phyloP scores from a whole-genome alignment of 2,329 filamentous ascomycete genomes.

The Ophiocordyceps robertsii region DNA sequence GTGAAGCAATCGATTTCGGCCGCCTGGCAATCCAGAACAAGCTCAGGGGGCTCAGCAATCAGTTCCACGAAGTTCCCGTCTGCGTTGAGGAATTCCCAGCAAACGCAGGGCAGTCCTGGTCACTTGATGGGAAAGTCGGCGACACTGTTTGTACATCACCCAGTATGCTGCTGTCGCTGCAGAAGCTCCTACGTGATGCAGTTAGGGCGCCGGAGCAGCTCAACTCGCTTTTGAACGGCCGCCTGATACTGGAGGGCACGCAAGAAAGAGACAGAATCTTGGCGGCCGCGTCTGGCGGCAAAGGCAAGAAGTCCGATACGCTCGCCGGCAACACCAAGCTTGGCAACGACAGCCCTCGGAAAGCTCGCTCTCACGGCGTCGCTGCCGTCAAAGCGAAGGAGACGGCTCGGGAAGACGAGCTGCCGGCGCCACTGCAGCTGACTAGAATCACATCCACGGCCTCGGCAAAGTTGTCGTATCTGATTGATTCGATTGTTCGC shows the following conservation, averaged over 20 bases:
- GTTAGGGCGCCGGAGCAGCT: constrained; percentile 28
- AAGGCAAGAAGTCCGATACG: constrained; percentile 9
- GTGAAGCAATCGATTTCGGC: constrained; percentile 52
- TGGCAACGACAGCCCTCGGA: constrained; percentile 21
- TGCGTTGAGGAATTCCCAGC: constrained; percentile 56
- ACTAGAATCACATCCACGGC: constrained; percentile 63
- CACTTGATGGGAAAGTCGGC: constrained; percentile 41
- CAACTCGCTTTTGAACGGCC: constrained; percentile 32
- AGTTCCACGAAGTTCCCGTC: constrained; percentile 65
- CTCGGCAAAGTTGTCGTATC: constrained; percentile 78
- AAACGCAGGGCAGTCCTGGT: constrained; percentile 49
- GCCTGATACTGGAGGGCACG: constrained; percentile 26
- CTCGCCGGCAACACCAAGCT: constrained; percentile 30
- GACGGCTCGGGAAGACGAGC: constrained; percentile 9
- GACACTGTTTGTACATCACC: constrained; percentile 36
- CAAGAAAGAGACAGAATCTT: constrained; percentile 20
- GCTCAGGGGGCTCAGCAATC: constrained; percentile 53
- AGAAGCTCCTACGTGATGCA: constrained; percentile 35
- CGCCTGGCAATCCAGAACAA: constrained; percentile 42
- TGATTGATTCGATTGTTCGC: constrained; percentile 58
- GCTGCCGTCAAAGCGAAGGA: constrained; percentile 10
- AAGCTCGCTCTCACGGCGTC: constrained; percentile 16
- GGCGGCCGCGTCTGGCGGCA: constrained; percentile 4
- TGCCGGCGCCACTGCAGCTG: constrained; percentile 35
- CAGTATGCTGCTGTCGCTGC: constrained; percentile 35